These are phyloP conservation scores for Meredithiella fracta DNA, from an alignment of 2,329 filamentous ascomycete genomes.

Conservation along the genomic window DNA sequence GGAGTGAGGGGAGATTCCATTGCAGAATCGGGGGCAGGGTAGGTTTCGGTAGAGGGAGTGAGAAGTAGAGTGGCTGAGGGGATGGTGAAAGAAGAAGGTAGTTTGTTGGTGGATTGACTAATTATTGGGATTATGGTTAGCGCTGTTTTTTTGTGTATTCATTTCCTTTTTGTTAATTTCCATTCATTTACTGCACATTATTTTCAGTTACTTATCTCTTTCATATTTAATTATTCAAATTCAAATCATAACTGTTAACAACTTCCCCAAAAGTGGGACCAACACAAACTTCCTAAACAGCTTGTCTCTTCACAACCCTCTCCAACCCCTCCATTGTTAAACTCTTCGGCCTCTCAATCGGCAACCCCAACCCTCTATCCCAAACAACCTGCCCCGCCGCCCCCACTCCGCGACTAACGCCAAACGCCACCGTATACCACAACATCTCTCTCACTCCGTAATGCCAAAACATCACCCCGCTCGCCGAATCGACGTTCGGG, in stretches of 20 bases:
- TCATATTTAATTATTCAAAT: neutral
- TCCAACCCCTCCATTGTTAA: conserved; percentile 81
- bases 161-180: neutral
- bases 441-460: conserved; percentile 95
- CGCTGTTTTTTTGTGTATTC: neutral
- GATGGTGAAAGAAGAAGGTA: no score
- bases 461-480: conserved; percentile 91
- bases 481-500: conserved; percentile 88
- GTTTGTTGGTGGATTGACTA: no score
- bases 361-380: conserved; percentile 83
- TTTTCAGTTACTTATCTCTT: neutral
- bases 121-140: no score
- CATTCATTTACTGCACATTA: neutral
- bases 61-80: neutral
- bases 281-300: no score
- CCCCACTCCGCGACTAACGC: conserved; percentile 56
- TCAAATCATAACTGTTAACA: neutral
- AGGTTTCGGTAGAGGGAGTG: neutral
- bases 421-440: conserved; percentile 71
- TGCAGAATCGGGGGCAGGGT: conserved; percentile 1
- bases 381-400: conserved; percentile 89
- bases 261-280: no score
- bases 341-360: conserved; percentile 95
- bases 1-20: conserved; percentile 4
- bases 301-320: conserved; percentile 28